Conservation (phyloP, 345 rosid species). For the Excoecaria agallocha region DNA sequence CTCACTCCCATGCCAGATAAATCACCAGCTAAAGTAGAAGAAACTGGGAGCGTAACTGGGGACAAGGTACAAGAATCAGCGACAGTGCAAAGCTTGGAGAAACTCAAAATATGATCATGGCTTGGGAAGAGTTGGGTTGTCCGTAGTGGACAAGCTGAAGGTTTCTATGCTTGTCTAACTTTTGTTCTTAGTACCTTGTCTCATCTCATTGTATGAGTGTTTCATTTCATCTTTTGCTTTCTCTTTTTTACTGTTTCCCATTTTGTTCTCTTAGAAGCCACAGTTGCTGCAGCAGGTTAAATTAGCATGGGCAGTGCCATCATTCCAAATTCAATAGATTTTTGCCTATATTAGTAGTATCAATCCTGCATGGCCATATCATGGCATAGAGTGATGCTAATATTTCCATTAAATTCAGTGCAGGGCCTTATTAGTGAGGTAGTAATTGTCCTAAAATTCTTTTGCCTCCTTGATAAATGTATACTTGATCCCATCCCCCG, state of each 20-base stretch:
- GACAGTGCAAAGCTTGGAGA: conserved; percentile 47
- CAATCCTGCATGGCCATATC: not conserved
- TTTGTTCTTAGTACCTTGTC: conserved; percentile 31
- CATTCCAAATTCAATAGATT: conserved; percentile 17
- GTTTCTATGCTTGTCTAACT: conserved; percentile 26
- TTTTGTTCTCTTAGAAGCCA: conserved; percentile 25
- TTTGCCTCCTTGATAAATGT: not conserved
- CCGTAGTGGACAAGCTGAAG: conserved; percentile 15
- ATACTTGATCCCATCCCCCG: no score
- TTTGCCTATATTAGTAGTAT: not conserved
- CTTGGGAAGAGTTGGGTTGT: conserved; percentile 5
- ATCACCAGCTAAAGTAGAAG: conserved; percentile 25
- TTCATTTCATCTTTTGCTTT: conserved; percentile 10
- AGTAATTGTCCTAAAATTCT: not conserved
- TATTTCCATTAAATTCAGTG: not conserved
- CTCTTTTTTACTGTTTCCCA: not conserved
- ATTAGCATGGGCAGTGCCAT: conserved; percentile 28
- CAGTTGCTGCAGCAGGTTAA: conserved; percentile 34
- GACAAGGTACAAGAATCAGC: conserved; percentile 35
- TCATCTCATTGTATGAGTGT: conserved; percentile 31
- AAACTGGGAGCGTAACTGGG: conserved; percentile 27
- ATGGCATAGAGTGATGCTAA: conserved; percentile 9
- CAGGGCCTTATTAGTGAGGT: not conserved
- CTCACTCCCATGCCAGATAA: conserved; percentile 6
- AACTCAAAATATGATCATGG: conserved; percentile 49